These are phyloP conservation scores for Raphidocelis subcapitata DNA, from an alignment of 139 green algal genomes.

Conservation along the genomic window DNA sequence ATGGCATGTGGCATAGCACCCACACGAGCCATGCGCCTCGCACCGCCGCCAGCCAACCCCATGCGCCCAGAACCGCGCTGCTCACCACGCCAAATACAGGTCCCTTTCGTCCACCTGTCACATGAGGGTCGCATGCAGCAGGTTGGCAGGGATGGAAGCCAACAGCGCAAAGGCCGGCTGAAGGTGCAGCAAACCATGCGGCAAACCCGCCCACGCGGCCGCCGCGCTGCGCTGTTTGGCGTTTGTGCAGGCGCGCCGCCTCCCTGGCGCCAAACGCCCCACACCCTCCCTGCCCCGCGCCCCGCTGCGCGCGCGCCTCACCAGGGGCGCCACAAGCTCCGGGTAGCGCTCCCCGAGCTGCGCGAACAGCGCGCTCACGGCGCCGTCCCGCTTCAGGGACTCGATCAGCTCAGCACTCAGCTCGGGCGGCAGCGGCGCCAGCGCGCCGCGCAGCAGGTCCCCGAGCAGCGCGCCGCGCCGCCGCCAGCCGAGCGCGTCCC, in stretches of 20 bases:
- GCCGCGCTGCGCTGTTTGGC: not conserved
- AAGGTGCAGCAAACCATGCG: not conserved
- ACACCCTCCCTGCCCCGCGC: not conserved
- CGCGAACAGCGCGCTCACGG: slow-evolving; percentile 8
- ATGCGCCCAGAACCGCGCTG: too few species aligned
- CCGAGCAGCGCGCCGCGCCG: slow-evolving; percentile 38
- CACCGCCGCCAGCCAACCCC: too few species aligned
- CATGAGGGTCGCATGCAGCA: not conserved
- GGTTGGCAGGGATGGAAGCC: not conserved
- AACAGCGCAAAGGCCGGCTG: too few species aligned
- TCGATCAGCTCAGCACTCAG: not conserved
- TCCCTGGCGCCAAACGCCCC: too few species aligned
- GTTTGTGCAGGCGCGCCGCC: too few species aligned
- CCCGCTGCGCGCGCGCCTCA: too few species aligned
- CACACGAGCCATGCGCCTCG: too few species aligned
- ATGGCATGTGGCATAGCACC: too few species aligned
- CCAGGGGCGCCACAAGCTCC: slow-evolving; percentile 32
- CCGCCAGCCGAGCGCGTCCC: slow-evolving; percentile 50
- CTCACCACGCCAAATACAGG: slow-evolving; percentile 78
- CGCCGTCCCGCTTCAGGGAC: slow-evolving; percentile 10
- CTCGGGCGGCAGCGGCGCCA: not conserved
- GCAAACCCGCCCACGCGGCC: not conserved
- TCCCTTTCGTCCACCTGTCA: slow-evolving; percentile 71
- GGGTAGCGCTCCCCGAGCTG: slow-evolving; percentile 35
- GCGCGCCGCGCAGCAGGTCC: slow-evolving; percentile 29